Evolutionary conservation across 805 yeast species (phyloP), one percentile per base, ranked within the genome.

Genomic region (Kuraishia piskuri): DNA sequence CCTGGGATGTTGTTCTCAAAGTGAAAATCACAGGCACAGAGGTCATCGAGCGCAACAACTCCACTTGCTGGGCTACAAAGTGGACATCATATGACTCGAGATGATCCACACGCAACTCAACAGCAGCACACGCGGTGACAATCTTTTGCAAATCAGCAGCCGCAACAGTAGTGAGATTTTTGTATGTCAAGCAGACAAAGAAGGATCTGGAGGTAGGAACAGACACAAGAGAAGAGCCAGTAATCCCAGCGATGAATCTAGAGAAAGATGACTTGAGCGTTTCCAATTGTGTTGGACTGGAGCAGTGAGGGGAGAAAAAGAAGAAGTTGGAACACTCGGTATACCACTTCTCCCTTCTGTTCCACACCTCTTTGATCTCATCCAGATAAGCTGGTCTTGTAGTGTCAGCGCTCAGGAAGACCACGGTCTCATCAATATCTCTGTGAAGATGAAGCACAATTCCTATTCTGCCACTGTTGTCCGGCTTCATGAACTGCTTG

Each of bases 391-490:
- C 88, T 17, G 99, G 99, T 65, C 99, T 79, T 0, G 90, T 76
- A 50, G 87, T 82, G 68, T 94, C 99, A 52, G 83, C 68, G 17
- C 78, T 77, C 58, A 94, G 77, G 67, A 88, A 90, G 9, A 76
- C 73, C 45, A 90, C 82, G 26, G 96, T 89, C 59, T 88, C 86
- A 54, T 82, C 84, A 56, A 92, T 78, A 61, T 88, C 88, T 59
- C 99, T 84, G 67, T 92, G 97, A 55, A 94, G 76, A 62, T 94
- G 97, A 53, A 94, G 74, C 12, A 94, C 98, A 58, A 88, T 77
- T 45, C 96, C 96, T 12, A n/a, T 12, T 31, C 40, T 31, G 23
- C 87, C 88, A 3, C 55, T n/a, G 24, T 22, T 17, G 14, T 68
- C 57, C 22, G 70, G 61, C 7, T 70, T 68, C 46, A 67, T 62